Base-by-base conservation (phyloP, 495 filamentous ascomycete genomes). In the Immersiella caudata region DNA sequence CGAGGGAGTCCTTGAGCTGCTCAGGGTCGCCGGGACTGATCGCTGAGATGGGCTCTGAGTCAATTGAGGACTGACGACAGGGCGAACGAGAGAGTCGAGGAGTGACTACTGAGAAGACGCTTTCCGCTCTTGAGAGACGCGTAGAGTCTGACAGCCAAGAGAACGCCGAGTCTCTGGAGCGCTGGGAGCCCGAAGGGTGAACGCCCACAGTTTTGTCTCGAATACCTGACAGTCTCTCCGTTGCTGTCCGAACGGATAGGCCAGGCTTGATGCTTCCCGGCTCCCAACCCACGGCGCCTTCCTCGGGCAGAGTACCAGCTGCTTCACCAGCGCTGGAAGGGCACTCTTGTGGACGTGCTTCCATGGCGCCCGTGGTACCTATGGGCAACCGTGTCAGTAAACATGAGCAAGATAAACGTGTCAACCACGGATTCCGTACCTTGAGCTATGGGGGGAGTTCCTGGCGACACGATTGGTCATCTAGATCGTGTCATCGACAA, bases 11-110 rank as follows among this genome's bases (percentile, higher is more conserved):
- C 46, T 76, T 68, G 25, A 60, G 36, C 22, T 60, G 33, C 6
- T 71, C 65, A 6, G 64, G 59, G 2, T 40, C 61, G 51, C 66
- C 50, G 0, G 72, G 70, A 52, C 67, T 72, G 21, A 63, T 59
- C 2, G 54, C 55, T 8, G 64, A 68, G 14, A 68, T 50, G 11
- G 70, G 70, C 0, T 65, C 69, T 2, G 73, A 75, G 51, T 76
- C 73, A 0, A 71, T 27, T 1, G 66, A 71, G 14, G 62, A 66
- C 24, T 69, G 72, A 8, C 63, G 67, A n/a, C 59, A 35, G 11
- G 22, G 59, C 26, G 21, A 70, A 73, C 20, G 61, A 57, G 11
- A 46, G 21, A 26, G 52, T n/a, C 52, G 52, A 55, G 52, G 52
- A n/a, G 52, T 55, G 9, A 11, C 24, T 11, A 55, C 21, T n/a